Percentiles rank a stretch among this genome's conserved stretches.
phyloP scores from a whole-genome alignment of 2,329 filamentous ascomycete genomes.

The Blastomyces percursus region DNA sequence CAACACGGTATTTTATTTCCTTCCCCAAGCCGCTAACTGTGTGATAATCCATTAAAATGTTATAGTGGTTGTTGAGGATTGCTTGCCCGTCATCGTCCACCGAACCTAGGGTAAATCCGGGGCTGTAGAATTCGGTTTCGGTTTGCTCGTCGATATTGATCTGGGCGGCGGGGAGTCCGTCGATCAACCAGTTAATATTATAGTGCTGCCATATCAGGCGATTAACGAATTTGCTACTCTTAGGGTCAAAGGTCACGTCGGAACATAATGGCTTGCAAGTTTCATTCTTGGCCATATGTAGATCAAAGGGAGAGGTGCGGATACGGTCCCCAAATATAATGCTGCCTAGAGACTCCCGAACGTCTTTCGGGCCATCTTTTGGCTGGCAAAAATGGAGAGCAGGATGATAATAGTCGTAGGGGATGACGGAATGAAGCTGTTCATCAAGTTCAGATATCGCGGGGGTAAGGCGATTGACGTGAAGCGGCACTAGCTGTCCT shows the following conservation, averaged over 20 bases:
- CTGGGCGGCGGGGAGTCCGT: conserved; percentile 85
- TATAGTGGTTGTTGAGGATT: conserved; percentile 85
- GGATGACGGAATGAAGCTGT: conserved; percentile 80
- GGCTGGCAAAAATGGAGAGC: conserved; percentile 83
- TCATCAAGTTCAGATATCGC: conserved; percentile 65
- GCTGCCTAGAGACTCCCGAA: conserved; percentile 84
- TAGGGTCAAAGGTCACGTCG: conserved; percentile 52
- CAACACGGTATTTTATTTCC: conserved; percentile 66
- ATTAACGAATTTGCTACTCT: conserved; percentile 69
- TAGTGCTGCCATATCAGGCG: conserved; percentile 72
- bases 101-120: conserved; percentile 71
- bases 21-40: conserved; percentile 50
- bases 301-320: conserved; percentile 86
- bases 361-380: conserved; percentile 60
- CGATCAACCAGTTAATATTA: conserved; percentile 90
- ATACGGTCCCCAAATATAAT: conserved; percentile 97
- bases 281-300: conserved; percentile 78
- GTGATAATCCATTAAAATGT: conserved; percentile 89
- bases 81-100: conserved; percentile 45
- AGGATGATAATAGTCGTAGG: conserved; percentile 91
- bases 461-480: conserved; percentile 87
- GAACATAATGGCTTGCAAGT: conserved; percentile 73
- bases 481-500: conserved; percentile 70
- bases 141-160: conserved; percentile 65
- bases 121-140: conserved; percentile 72